Percentiles rank a stretch among this genome's conserved stretches.
These are phyloP conservation scores for Betula pendula DNA, from an alignment of 306 rosid genomes.

Conservation along the genomic window DNA sequence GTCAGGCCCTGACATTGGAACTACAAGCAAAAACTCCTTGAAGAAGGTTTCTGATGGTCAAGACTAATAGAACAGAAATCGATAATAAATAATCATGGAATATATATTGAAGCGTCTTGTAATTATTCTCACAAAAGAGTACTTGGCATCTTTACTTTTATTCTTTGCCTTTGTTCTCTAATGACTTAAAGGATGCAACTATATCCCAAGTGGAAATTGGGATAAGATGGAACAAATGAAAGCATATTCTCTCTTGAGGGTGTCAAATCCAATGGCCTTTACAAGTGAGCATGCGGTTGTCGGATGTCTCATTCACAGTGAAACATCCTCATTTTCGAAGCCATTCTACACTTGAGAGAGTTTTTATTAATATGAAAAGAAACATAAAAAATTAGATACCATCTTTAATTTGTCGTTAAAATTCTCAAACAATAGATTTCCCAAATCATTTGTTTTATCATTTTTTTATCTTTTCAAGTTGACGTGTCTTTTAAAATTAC, in stretches of 20 bases:
- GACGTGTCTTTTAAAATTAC: too few species aligned
- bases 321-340: background rate
- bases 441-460: too few species aligned
- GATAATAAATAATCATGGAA: background rate
- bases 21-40: conserved; percentile 29
- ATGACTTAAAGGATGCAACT: background rate
- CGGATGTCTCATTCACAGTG: background rate
- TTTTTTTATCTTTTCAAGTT: too few species aligned
- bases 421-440: too few species aligned
- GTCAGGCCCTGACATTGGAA: conserved; percentile 56
- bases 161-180: background rate
- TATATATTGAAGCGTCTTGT: background rate
- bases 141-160: background rate
- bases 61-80: background rate
- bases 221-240: background rate
- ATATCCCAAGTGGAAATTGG: background rate
- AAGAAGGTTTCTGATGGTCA: conserved; percentile 22
- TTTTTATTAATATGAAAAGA: too few species aligned
- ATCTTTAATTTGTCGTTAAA: too few species aligned
- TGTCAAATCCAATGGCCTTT: background rate
- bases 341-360: too few species aligned
- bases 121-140: background rate
- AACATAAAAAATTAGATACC: too few species aligned
- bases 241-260: background rate
- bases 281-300: background rate